phyloP scores from a whole-genome alignment of 257 asterid species.

The Solanum pinnatisectum region DNA sequence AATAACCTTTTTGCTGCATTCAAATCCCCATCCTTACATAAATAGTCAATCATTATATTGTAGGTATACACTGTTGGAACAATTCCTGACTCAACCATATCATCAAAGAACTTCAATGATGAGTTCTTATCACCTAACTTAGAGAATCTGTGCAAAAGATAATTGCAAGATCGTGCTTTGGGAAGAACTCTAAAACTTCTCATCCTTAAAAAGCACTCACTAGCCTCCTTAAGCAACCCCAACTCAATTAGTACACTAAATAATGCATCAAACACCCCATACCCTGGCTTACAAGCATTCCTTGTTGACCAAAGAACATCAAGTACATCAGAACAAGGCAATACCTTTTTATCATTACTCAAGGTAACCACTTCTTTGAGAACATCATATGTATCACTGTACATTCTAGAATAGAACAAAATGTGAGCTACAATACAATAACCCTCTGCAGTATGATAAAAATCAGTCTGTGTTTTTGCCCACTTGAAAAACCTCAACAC shows the following conservation, averaged over 20 bases:
- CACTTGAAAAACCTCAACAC: constrained; percentile 67
- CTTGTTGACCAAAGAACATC: constrained; percentile 71
- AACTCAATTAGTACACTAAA: constrained; percentile 65
- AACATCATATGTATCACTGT: constrained; percentile 42
- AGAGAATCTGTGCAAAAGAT: constrained; percentile 52
- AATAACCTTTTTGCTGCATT: constrained; percentile 50
- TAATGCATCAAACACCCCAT: constrained; percentile 68
- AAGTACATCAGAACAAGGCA: constrained; percentile 26
- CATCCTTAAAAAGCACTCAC: constrained; percentile 68
- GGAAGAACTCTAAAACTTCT: constrained; percentile 46
- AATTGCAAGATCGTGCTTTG: constrained; percentile 70
- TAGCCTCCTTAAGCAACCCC: constrained; percentile 71
- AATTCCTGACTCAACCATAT: constrained; percentile 63
- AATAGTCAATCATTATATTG: constrained; percentile 63
- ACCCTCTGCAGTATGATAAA: constrained; percentile 49
- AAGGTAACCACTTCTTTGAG: constrained; percentile 44
- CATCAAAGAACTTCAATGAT: constrained; percentile 44
- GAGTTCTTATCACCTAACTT: constrained; percentile 30
- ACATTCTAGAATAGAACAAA: constrained; percentile 75
- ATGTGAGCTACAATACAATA: constrained; percentile 74
- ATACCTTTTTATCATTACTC: constrained; percentile 7
- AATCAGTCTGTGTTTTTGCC: constrained; percentile 43
- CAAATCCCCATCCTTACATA: constrained; percentile 72
- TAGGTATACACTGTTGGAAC: constrained; percentile 50
- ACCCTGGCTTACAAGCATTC: constrained; percentile 53